A percentile compares a stretch with the other conserved stretches of the same genome.
Conservation (phyloP, 208 protist species). For the Acanthamoeba castellanii region DNA sequence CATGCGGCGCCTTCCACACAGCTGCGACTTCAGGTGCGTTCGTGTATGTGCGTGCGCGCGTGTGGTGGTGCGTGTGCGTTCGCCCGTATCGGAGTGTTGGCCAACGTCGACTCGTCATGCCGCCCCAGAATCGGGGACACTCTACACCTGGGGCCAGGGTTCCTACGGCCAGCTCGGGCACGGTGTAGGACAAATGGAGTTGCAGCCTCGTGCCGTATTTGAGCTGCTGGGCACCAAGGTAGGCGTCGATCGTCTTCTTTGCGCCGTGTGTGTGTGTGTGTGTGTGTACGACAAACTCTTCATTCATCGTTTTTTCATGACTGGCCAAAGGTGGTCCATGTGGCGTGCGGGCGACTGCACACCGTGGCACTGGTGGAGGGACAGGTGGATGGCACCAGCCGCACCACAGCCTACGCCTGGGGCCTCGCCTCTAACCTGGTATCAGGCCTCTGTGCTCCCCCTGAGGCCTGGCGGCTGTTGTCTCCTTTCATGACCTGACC, state of each 20-base stretch:
- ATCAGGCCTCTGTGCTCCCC: not conserved
- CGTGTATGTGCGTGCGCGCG: too few species aligned
- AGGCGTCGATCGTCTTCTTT: not conserved
- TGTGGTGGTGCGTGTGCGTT: not conserved
- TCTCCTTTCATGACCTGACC: too few species aligned
- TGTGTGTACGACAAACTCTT: not conserved
- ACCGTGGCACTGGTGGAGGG: constrained; percentile 26
- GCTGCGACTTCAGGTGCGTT: not conserved
- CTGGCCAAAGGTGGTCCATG: not conserved
- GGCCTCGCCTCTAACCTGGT: not conserved
- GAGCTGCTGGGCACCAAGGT: constrained; percentile 59
- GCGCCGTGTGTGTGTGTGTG: too few species aligned
- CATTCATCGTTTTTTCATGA: not conserved
- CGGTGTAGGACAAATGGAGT: not conserved
- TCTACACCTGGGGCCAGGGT: constrained; percentile 50
- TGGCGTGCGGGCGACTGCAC: constrained; percentile 39
- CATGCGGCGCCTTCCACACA: constrained; percentile 47
- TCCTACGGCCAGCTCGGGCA: constrained; percentile 55
- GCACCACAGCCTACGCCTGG: not conserved
- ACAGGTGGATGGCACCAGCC: not conserved
- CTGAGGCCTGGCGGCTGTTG: too few species aligned
- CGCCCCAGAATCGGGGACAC: not conserved
- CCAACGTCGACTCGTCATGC: not conserved
- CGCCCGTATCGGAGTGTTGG: not conserved
- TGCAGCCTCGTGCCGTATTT: not conserved